Evolutionary conservation across 2,329 filamentous ascomycete species (phyloP), one percentile per base, ranked within the genome.

Genomic region (Xylariaceae sp.): DNA sequence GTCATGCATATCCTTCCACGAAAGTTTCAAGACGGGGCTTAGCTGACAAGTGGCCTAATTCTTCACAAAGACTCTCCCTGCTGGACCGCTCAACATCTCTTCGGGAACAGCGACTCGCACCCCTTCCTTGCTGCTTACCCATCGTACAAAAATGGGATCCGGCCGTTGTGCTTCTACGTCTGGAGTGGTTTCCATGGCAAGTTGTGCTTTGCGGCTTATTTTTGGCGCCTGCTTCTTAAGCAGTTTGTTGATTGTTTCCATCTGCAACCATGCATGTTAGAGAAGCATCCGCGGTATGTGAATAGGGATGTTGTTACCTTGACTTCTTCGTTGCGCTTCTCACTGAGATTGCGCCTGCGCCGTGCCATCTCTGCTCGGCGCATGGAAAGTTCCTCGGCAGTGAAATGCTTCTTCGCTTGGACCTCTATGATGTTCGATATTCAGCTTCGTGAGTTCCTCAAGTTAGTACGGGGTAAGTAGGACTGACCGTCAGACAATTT

Each of bases 201-300:
- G 47, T 60, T 73, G 51, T 31, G 69, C 77, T 60, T 80, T 81
- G 58, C 77, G 75, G 59, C 80, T 86, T 51, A 82, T 83, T 70
- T 93, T 92, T 19, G 89, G 86, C 1, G 89, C 88, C 68, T 92
- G 89, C 67, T 92, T 91, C 71, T 91, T 91, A 47, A 94, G 82
- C 2, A 94, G 83, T 64, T 92, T 91, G 75, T 94, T 92, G 79
- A 94, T 93, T 0, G 89, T 94, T 75, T 93, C 89, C 81, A 90
- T 89, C 88, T 92, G 60, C 52, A 19, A 52, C 45, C 36, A 14
- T 14, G 12, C 14, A 7, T 42, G 50, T 62, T 48, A 61, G 42
- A 14, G 4, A 1, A 41, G 1, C 4, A 12, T 33, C 22, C 14
- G 22, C 28, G 6, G 11, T 14, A 13, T 31, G 19, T 31, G 14